Evolutionary conservation across 139 green algal genomes (phyloP).

Genomic region (Volvox africanus): DNA sequence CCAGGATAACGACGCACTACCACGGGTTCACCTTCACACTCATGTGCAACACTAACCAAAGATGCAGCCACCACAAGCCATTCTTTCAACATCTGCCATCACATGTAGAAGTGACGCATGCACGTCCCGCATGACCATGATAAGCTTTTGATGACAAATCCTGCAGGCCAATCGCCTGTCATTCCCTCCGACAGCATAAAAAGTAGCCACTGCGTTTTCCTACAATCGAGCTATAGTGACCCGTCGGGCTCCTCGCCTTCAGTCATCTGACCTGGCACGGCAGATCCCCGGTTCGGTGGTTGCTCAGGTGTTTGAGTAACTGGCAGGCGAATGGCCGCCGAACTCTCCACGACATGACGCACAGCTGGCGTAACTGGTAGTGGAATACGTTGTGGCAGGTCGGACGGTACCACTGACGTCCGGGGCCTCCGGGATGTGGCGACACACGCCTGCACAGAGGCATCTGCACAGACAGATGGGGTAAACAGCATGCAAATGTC

Average conservation of each 20-base stretch:
- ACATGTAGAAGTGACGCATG: neutral
- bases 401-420: constrained; percentile 11
- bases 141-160: too few relatives aligned
- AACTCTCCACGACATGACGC: neutral
- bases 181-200: too few relatives aligned
- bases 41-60: neutral
- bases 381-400: constrained; percentile 17
- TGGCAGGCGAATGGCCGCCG: neutral
- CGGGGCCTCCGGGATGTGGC: constrained; percentile 5
- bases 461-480: neutral
- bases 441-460: neutral
- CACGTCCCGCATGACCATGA: neutral
- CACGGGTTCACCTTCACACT: neutral
- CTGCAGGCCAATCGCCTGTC: too few relatives aligned
- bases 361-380: neutral
- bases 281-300: neutral
- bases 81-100: neutral
- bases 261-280: constrained; percentile 20
- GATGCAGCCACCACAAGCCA: neutral
- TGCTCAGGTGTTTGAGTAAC: neutral
- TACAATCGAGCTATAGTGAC: too few relatives aligned
- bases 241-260: neutral
- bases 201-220: too few relatives aligned
- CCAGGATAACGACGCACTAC: neutral
- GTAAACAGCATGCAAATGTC: too few relatives aligned